A percentile compares a stretch with the other conserved stretches of the same genome.
phyloP scores from a whole-genome alignment of 208 protist species.

The Balamuthia mandrillaris region DNA sequence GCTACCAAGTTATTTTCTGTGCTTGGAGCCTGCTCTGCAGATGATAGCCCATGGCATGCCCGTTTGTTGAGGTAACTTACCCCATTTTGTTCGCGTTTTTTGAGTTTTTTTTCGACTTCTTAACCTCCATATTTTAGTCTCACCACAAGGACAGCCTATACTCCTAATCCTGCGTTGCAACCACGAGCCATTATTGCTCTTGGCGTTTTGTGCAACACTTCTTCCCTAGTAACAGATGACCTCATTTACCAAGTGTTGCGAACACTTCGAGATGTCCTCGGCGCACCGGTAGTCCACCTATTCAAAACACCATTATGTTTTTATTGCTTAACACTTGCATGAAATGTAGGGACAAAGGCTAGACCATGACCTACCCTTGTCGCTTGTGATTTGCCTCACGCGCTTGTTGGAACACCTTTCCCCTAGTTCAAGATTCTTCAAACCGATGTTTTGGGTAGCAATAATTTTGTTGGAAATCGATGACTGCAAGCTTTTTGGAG shows the following conservation, averaged over 20 bases:
- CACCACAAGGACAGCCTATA: neutral
- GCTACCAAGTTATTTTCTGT: neutral
- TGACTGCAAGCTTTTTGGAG: constrained; percentile 37
- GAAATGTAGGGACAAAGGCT: no score
- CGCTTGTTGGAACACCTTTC: constrained; percentile 41
- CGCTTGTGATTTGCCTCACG: constrained; percentile 44
- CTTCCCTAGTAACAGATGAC: constrained; percentile 28
- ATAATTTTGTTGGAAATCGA: constrained; percentile 47
- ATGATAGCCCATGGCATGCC: constrained; percentile 15
- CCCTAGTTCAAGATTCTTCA: neutral
- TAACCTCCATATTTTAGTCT: neutral
- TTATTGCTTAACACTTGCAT: neutral
- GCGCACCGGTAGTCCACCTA: neutral
- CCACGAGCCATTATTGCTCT: constrained; percentile 50
- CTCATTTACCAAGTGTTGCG: constrained; percentile 28
- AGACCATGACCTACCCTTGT: constrained; percentile 32
- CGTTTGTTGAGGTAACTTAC: neutral
- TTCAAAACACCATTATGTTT: neutral
- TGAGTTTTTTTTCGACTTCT: neutral
- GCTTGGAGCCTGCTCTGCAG: neutral
- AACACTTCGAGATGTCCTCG: neutral
- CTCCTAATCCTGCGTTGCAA: constrained; percentile 50
- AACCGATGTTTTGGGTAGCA: constrained; percentile 51
- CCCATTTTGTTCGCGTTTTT: neutral
- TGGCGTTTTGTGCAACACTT: constrained; percentile 36